These are phyloP conservation scores for Dinochytrium kinnereticum DNA, from an alignment of 371 early-diverging fungal genomes.

Conservation along the genomic window DNA sequence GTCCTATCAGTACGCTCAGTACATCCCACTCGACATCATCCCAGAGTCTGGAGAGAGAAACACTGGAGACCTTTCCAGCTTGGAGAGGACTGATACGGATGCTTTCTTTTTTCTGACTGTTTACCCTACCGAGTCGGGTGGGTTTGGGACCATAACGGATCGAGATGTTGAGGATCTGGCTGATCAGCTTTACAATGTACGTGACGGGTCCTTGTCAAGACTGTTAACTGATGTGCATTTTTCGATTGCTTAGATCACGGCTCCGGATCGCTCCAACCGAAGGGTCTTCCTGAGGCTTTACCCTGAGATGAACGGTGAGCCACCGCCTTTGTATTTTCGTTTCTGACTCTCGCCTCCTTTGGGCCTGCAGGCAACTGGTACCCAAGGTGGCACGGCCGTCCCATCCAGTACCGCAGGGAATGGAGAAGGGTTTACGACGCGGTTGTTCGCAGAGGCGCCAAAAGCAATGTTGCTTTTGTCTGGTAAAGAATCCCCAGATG, in stretches of 20 bases:
- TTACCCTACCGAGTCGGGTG: slow-evolving; percentile 29
- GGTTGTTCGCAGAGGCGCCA: slow-evolving; percentile 7
- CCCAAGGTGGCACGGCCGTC: slow-evolving; percentile 14
- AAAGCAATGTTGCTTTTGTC: slow-evolving; percentile 1
- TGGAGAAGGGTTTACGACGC: slow-evolving; percentile 13
- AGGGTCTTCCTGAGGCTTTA: slow-evolving; percentile 3
- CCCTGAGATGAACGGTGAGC: slow-evolving; percentile 22
- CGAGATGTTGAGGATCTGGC: not conserved
- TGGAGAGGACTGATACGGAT: slow-evolving; percentile 21
- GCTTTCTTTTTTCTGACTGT: slow-evolving; percentile 44
- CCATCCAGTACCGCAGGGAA: not conserved
- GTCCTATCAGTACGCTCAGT: slow-evolving; percentile 37
- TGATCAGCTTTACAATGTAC: slow-evolving; percentile 12
- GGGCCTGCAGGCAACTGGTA: slow-evolving; percentile 16
- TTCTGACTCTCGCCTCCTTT: not conserved
- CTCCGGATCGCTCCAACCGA: slow-evolving; percentile 6
- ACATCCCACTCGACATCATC: slow-evolving; percentile 32
- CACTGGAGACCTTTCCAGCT: not conserved
- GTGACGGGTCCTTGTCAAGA: not conserved
- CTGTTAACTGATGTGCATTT: not conserved
- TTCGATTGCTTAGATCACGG: slow-evolving; percentile 1
- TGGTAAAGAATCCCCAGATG: not conserved
- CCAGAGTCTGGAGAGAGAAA: not conserved
- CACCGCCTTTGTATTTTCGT: not conserved
- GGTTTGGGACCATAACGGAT: slow-evolving; percentile 3